Conservation (phyloP, 805 yeast genomes). For the Suhomyces sp. region DNA sequence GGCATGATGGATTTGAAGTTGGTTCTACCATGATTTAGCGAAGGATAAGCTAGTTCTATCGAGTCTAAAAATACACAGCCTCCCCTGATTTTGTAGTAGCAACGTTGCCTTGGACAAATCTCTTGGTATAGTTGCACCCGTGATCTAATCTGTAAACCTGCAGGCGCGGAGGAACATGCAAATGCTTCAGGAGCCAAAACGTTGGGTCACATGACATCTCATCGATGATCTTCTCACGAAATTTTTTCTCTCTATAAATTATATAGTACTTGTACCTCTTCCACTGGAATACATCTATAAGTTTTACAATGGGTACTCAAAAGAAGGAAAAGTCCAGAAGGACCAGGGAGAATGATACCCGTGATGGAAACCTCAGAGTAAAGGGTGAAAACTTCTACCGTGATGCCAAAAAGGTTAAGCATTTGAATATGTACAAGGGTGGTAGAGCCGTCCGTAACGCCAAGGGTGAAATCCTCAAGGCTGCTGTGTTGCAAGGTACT, state of each 20-base stretch:
- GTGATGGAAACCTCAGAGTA: slow-evolving; percentile 88
- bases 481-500: slow-evolving; percentile 84
- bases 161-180: neutral
- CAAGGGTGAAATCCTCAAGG: slow-evolving; percentile 79
- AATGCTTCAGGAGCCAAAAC: neutral
- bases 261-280: neutral
- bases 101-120: neutral
- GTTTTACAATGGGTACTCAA: slow-evolving; percentile 75
- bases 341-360: slow-evolving; percentile 71
- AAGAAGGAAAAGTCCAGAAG: slow-evolving; percentile 91
- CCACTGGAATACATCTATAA: slow-evolving; percentile 1
- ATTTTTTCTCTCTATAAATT: slow-evolving; percentile 1
- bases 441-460: slow-evolving; percentile 87
- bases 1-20: neutral
- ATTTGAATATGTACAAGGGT: slow-evolving; percentile 86
- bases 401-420: slow-evolving; percentile 90
- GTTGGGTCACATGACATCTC: neutral
- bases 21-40: neutral
- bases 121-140: neutral
- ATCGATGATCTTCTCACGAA: slow-evolving; percentile 6
- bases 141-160: neutral
- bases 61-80: neutral
- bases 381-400: slow-evolving; percentile 96
- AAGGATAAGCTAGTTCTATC: neutral
- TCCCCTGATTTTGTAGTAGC: neutral